Evolutionary conservation across 345 rosid species (phyloP).

Genomic region (Eucalyptus viminalis): DNA sequence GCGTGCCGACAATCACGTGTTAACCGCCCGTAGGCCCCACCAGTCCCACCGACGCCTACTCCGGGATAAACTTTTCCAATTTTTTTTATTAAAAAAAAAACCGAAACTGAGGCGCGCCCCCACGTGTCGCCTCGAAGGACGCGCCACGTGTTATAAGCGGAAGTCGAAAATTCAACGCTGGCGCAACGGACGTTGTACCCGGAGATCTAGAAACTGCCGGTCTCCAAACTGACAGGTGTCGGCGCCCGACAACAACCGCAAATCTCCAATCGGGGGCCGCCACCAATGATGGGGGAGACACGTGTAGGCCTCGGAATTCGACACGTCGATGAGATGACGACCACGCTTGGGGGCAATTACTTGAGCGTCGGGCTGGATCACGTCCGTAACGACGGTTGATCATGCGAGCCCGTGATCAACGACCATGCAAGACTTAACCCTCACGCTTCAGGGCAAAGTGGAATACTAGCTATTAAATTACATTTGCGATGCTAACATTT

Average conservation of each 20-base stretch:
- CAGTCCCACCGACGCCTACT: not conserved
- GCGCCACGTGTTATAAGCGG: not conserved
- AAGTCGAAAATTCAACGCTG: not conserved
- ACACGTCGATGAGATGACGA: not conserved
- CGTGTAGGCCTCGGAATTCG: not conserved
- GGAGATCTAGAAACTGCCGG: not conserved
- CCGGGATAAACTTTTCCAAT: not conserved
- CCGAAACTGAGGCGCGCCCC: not conserved
- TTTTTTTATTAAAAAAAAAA: not conserved
- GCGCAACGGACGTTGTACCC: not conserved
- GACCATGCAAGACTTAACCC: not conserved
- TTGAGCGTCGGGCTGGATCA: not conserved
- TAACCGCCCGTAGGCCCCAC: not conserved
- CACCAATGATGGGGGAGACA: not conserved
- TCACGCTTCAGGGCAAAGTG: not conserved
- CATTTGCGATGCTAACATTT: not conserved
- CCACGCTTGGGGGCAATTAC: not conserved
- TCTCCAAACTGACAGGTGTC: not conserved
- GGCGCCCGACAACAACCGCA: not conserved
- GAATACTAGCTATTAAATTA: not conserved
- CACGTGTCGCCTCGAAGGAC: fast-evolving
- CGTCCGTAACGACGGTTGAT: not conserved
- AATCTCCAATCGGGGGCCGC: not conserved
- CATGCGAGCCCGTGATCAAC: not conserved
- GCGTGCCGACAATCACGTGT: not conserved